Percentiles rank a stretch among this genome's conserved stretches.
phyloP scores from a whole-genome alignment of 352 stramenopile species.

The Thraustochytrium striatum region DNA sequence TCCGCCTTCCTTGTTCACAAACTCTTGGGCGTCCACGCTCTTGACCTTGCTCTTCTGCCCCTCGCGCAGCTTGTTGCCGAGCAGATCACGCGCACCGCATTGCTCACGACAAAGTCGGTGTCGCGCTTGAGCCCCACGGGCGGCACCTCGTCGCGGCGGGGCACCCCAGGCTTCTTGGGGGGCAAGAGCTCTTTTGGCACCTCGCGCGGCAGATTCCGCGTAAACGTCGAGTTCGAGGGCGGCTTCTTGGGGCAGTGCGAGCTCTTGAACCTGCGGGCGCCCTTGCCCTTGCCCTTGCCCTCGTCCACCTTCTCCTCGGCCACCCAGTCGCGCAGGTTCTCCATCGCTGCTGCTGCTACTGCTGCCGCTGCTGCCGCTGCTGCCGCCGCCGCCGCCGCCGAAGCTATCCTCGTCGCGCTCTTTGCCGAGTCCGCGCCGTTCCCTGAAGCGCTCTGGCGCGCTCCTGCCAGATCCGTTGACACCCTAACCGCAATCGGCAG shows the following conservation, averaged over 20 bases:
- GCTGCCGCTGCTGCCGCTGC: no score
- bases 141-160: not conserved
- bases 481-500: no score
- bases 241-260: constrained; percentile 18
- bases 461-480: no score
- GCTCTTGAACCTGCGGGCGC: constrained; percentile 21
- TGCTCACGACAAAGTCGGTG: constrained; percentile 28
- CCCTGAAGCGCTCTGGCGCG: no score
- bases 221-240: constrained; percentile 37
- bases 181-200: constrained; percentile 14
- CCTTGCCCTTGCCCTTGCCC: not conserved
- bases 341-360: not conserved
- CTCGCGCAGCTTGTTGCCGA: constrained; percentile 8
- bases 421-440: no score
- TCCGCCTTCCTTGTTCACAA: no score
- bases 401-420: no score
- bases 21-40: no score
- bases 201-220: not conserved
- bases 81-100: constrained; percentile 24
- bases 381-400: no score
- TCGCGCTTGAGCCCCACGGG: not conserved
- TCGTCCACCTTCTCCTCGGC: not conserved
- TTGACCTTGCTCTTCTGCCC: not conserved
- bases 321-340: not conserved
- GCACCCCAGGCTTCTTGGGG: not conserved